These are phyloP conservation scores for Ganoderma boninense DNA, from an alignment of 1,284 basidiomycete species.

Conservation along the genomic window DNA sequence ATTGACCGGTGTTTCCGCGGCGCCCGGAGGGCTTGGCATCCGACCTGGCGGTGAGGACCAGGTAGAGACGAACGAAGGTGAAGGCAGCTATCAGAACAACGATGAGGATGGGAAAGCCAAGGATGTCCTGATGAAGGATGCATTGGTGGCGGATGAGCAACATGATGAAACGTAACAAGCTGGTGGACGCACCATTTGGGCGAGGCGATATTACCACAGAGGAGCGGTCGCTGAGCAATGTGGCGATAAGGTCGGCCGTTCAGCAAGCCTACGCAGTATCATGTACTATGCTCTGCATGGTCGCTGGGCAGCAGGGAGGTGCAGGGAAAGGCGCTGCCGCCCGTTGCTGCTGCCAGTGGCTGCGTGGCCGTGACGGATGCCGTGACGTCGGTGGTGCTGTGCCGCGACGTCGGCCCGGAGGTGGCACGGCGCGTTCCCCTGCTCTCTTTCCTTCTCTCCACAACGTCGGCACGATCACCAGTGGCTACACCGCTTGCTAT, in stretches of 20 bases:
- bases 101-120: slow-evolving; percentile 15
- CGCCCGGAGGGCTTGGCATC: slow-evolving; percentile 20
- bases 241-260: not conserved
- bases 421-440: not conserved
- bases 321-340: not conserved
- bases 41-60: slow-evolving; percentile 24
- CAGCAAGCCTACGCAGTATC: not conserved
- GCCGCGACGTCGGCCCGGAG: slow-evolving; percentile 9
- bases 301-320: not conserved
- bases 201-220: not conserved
- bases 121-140: slow-evolving; percentile 13
- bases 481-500: not conserved
- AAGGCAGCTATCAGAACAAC: slow-evolving; percentile 19
- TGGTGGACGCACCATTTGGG: slow-evolving; percentile 3
- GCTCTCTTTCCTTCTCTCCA: not conserved
- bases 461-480: not conserved
- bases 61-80: slow-evolving; percentile 38
- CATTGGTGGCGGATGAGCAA: not conserved
- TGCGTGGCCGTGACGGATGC: not conserved
- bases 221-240: not conserved
- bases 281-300: slow-evolving; percentile 1
- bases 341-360: not conserved
- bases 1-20: slow-evolving; percentile 38
- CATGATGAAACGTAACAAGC: not conserved
- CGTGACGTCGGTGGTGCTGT: slow-evolving; percentile 2